Conservation (phyloP, 805 yeast genomes). For the Wickerhamomyces canadensis region DNA sequence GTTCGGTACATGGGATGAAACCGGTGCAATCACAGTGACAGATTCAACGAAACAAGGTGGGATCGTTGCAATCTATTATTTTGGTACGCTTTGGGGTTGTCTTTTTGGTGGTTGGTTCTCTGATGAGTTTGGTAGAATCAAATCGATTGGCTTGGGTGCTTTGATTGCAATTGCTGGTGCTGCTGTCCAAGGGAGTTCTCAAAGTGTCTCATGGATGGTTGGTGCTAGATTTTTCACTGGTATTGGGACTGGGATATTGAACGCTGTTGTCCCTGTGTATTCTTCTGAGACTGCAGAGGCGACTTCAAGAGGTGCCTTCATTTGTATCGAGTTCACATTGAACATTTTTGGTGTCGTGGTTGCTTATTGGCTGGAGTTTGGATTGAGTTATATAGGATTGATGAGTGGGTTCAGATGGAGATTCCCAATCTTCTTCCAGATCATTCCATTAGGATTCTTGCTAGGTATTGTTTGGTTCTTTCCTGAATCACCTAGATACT, state of each 20-base stretch:
- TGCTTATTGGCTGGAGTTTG: constrained; percentile 3
- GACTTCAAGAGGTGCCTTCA: constrained; percentile 3
- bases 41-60: constrained; percentile 4
- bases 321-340: constrained; percentile 3
- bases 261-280: constrained; percentile 4
- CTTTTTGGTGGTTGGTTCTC: constrained; percentile 4
- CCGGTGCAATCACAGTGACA: constrained; percentile 2
- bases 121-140: constrained; percentile 5
- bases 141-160: constrained; percentile 1
- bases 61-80: constrained; percentile 3
- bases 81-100: constrained; percentile 3
- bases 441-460: constrained; percentile 1
- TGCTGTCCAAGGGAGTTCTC: constrained; percentile 2
- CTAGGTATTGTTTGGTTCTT: constrained; percentile 1
- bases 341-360: constrained; percentile 3
- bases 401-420: constrained; percentile 5
- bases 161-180: constrained; percentile 2
- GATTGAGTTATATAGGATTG: constrained; percentile 2
- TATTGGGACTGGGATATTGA: constrained; percentile 3
- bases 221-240: constrained; percentile 4
- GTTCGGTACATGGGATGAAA: constrained; percentile 3
- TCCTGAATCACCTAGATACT: constrained; percentile 1
- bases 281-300: constrained; percentile 2
- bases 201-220: constrained; percentile 2
- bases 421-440: constrained; percentile 3